A percentile compares a stretch with the other conserved stretches of the same genome.
Conservation (phyloP, 352 stramenopile genomes). For the Phytophthora capsici region DNA sequence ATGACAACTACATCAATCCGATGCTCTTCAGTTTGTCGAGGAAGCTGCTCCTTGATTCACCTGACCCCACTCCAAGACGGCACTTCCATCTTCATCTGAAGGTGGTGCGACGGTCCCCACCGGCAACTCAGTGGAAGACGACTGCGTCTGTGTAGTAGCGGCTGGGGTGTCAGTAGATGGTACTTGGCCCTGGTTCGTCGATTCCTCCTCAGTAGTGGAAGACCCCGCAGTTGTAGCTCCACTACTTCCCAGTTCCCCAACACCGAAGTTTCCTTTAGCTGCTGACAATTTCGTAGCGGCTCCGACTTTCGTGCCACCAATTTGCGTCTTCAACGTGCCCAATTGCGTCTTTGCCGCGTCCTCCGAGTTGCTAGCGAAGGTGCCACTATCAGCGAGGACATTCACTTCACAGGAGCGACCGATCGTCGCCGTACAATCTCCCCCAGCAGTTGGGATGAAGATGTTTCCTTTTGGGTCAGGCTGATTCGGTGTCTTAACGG, state of each 20-base stretch:
- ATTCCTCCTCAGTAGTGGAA: background rate
- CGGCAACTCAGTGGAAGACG: background rate
- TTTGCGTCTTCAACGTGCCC: constrained; percentile 11
- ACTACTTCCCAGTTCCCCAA: constrained; percentile 10
- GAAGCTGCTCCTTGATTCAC: constrained; percentile 15
- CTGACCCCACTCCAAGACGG: constrained; percentile 8
- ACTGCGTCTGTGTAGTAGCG: background rate
- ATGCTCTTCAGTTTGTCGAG: background rate
- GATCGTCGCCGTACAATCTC: constrained; percentile 15
- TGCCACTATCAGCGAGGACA: constrained; percentile 18
- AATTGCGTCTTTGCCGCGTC: constrained; percentile 8
- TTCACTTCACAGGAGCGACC: constrained; percentile 25
- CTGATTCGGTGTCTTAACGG: constrained; percentile 16
- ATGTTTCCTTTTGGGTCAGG: constrained; percentile 7
- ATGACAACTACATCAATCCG: background rate
- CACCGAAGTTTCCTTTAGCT: constrained; percentile 20
- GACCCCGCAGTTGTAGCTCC: background rate
- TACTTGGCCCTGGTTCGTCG: background rate
- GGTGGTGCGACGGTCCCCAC: constrained; percentile 7
- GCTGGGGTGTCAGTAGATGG: background rate
- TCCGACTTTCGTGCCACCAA: constrained; percentile 7
- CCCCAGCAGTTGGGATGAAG: constrained; percentile 21
- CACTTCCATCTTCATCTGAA: constrained; percentile 5
- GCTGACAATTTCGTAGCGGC: constrained; percentile 7
- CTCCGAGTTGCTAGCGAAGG: constrained; percentile 6